Conservation (phyloP, 2,329 filamentous ascomycete species). For the Phyllosticta citrichinensis region DNA sequence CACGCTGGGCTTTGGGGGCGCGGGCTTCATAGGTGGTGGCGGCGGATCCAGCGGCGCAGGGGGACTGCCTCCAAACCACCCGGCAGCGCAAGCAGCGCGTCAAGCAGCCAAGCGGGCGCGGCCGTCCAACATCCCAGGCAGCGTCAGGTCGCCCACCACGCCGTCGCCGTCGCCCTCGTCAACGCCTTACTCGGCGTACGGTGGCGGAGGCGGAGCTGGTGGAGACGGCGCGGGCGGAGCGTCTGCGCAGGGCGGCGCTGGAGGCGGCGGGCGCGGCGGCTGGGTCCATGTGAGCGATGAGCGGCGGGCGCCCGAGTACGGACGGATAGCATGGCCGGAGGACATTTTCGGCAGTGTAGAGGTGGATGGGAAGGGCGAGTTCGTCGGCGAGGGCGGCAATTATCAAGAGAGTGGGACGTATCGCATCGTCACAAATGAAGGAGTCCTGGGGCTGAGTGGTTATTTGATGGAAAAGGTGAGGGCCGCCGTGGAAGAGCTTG, state of each 20-base stretch:
- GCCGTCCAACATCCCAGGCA: conserved; percentile 12
- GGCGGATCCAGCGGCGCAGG: conserved; percentile 5
- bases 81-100: neutral
- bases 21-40: conserved; percentile 28
- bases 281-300: conserved; percentile 54
- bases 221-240: conserved; percentile 46
- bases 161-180: conserved; percentile 21
- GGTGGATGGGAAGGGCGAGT: conserved; percentile 47
- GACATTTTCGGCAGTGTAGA: conserved; percentile 58
- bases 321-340: conserved; percentile 55
- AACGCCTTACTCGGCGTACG: neutral
- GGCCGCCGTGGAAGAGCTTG: conserved; percentile 29
- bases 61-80: conserved; percentile 5
- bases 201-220: conserved; percentile 40
- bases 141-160: conserved; percentile 15
- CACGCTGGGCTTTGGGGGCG: conserved; percentile 41
- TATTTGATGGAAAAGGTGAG: conserved; percentile 42
- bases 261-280: conserved; percentile 48
- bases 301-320: conserved; percentile 52
- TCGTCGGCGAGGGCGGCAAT: conserved; percentile 45
- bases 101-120: conserved; percentile 13
- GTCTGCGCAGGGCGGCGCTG: conserved; percentile 48
- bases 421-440: conserved; percentile 49
- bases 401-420: conserved; percentile 56
- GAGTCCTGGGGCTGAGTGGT: conserved; percentile 42